Conservation (phyloP, 257 asterid genomes). For the Thymus mandschuricus region DNA sequence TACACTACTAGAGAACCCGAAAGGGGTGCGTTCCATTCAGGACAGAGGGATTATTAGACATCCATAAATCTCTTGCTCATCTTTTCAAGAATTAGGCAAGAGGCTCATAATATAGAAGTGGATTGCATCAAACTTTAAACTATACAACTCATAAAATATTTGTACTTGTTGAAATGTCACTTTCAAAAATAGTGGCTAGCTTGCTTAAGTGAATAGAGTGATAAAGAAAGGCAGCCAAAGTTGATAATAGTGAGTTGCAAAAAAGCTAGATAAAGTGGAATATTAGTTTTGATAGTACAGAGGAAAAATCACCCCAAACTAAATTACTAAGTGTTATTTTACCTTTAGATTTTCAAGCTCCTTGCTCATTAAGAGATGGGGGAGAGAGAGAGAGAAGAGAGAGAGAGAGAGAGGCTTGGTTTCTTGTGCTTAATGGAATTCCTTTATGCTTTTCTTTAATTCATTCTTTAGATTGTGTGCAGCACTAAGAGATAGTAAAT, state of each 20-base stretch:
- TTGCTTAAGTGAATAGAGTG: conserved; percentile 1
- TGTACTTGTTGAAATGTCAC: conserved; percentile 2
- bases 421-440: conserved; percentile 67
- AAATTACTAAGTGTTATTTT: conserved; percentile 35
- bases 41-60: neutral
- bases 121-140: neutral
- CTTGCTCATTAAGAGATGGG: conserved; percentile 35
- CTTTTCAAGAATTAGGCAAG: neutral
- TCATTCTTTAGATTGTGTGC: conserved; percentile 37
- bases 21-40: neutral
- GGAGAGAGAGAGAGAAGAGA: conserved; percentile 24
- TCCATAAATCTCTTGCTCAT: neutral
- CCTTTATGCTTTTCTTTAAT: conserved; percentile 64
- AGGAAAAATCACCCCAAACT: conserved; percentile 19
- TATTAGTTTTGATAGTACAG: conserved; percentile 36
- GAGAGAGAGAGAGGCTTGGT: conserved; percentile 55
- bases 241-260: conserved; percentile 49
- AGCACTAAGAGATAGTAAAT: neutral
- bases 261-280: conserved; percentile 66
- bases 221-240: conserved; percentile 36
- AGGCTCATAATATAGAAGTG: neutral
- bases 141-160: neutral
- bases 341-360: conserved; percentile 62
- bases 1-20: neutral
- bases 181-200: conserved; percentile 23